Evolutionary conservation across 2,329 filamentous ascomycete genomes (phyloP).

Genomic region (Purpureocillium takamizusanense): DNA sequence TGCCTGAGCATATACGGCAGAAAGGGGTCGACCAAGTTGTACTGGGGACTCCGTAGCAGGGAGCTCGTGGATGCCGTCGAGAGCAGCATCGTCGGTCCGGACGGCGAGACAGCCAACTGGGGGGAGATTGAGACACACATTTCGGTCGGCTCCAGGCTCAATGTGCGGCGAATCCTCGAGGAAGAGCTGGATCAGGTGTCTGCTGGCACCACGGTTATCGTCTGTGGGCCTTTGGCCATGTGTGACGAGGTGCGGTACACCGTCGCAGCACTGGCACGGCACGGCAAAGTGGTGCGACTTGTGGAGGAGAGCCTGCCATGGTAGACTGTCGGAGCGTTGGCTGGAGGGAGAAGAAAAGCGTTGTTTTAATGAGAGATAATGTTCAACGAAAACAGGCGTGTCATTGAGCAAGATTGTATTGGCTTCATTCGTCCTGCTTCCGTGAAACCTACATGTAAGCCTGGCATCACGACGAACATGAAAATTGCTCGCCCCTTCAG

Average conservation of each 20-base stretch:
- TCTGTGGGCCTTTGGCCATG: slow-evolving; percentile 19
- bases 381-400: too few relatives aligned
- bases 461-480: too few relatives aligned
- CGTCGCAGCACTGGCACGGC: slow-evolving; percentile 14
- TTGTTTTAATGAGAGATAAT: too few relatives aligned
- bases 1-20: slow-evolving; percentile 5
- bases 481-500: too few relatives aligned
- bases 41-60: slow-evolving; percentile 16
- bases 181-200: slow-evolving; percentile 11
- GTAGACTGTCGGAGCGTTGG: not conserved
- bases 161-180: slow-evolving; percentile 15
- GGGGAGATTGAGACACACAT: slow-evolving; percentile 18
- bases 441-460: too few relatives aligned
- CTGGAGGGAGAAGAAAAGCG: too few relatives aligned
- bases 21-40: slow-evolving; percentile 17
- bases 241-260: slow-evolving; percentile 18
- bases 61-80: slow-evolving; percentile 16
- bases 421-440: too few relatives aligned
- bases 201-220: slow-evolving; percentile 17
- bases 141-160: slow-evolving; percentile 17
- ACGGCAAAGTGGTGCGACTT: slow-evolving; percentile 13
- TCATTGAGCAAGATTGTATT: too few relatives aligned
- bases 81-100: slow-evolving; percentile 10
- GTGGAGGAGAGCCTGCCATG: slow-evolving; percentile 12
- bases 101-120: slow-evolving; percentile 9